These are phyloP conservation scores for Zea luxurians DNA, from an alignment of 176 grass and related monocot genomes.

Conservation along the genomic window DNA sequence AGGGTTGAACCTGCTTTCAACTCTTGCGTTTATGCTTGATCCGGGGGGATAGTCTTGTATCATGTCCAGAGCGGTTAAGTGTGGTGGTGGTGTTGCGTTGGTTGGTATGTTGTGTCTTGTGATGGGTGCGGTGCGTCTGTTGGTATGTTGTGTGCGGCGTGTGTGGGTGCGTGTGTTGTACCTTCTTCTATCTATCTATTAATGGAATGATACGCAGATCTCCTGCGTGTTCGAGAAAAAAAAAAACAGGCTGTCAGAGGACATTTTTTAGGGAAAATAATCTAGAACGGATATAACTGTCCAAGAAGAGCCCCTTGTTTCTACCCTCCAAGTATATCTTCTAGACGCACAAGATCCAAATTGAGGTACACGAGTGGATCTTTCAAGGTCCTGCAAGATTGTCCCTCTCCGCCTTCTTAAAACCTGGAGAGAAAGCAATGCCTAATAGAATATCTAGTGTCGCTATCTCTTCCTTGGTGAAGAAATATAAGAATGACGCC, in stretches of 20 bases:
- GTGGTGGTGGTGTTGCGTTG: no score
- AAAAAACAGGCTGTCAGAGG: neutral
- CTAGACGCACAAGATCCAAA: slow-evolving; percentile 27
- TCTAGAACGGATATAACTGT: slow-evolving; percentile 19
- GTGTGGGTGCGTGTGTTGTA: no score
- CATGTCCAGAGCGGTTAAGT: no score
- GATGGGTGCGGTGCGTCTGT: no score
- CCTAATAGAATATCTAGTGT: neutral
- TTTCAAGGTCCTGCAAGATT: slow-evolving; percentile 30
- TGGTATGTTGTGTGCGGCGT: no score
- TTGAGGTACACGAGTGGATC: slow-evolving; percentile 17
- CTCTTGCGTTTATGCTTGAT: no score
- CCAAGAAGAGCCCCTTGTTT: slow-evolving; percentile 42
- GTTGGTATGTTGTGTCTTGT: no score
- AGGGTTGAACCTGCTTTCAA: no score
- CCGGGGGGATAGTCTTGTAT: no score
- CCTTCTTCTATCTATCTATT: no score
- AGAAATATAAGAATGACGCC: neutral
- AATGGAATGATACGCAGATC: no score
- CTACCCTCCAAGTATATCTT: slow-evolving; percentile 12
- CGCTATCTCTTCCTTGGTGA: neutral
- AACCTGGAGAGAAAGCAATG: slow-evolving; percentile 37
- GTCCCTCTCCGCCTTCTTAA: neutral
- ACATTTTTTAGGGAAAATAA: neutral
- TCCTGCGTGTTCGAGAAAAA: no score